Evolutionary conservation across 805 yeast species (phyloP).

Genomic region (Jamesozyma jinghongensis): DNA sequence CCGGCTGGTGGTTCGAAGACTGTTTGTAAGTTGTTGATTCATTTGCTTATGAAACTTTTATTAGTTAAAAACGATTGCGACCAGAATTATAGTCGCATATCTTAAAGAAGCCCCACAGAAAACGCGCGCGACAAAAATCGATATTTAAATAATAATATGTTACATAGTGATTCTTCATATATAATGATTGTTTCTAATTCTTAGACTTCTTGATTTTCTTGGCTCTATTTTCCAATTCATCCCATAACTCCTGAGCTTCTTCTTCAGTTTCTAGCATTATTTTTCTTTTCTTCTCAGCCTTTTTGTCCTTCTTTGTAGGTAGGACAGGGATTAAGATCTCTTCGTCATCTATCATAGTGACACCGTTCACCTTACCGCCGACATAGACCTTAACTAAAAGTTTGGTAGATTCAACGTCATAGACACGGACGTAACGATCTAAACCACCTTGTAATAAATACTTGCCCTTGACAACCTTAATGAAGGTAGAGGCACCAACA

Average conservation of each 20-base stretch:
- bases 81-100: too few species aligned
- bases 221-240: constrained; percentile 14
- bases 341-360: constrained; percentile 28
- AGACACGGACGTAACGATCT: constrained; percentile 79
- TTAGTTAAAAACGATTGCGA: background rate
- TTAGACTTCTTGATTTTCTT: constrained; percentile 7
- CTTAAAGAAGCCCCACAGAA: too few species aligned
- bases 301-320: constrained; percentile 20
- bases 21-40: too few species aligned
- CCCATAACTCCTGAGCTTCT: constrained; percentile 32
- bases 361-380: constrained; percentile 52
- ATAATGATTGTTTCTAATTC: background rate
- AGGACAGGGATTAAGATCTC: constrained; percentile 30
- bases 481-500: constrained; percentile 38
- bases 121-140: background rate
- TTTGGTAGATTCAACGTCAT: constrained; percentile 49
- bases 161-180: too few species aligned
- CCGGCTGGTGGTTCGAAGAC: background rate
- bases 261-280: constrained; percentile 24
- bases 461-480: constrained; percentile 24
- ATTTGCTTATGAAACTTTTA: background rate
- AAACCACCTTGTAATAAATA: constrained; percentile 71
- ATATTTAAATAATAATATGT: too few species aligned
- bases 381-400: constrained; percentile 59
- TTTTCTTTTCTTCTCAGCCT: constrained; percentile 32